phyloP scores from a whole-genome alignment of 108 stramenopile species.

The Nitzschia sp. region DNA sequence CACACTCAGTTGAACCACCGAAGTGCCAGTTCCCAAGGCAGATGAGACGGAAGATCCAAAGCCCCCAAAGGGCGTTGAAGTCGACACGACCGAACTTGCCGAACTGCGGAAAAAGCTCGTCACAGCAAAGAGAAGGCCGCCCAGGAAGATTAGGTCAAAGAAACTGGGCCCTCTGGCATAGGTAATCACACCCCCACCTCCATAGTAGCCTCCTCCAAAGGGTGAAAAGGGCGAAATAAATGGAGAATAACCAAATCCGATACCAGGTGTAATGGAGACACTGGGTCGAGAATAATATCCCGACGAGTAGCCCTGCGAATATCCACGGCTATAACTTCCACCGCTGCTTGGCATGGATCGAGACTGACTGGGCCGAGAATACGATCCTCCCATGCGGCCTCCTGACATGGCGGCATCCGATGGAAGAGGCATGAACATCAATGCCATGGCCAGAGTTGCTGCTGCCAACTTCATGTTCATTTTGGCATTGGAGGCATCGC shows the following conservation, averaged over 20 bases:
- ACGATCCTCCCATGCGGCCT: constrained; percentile 78
- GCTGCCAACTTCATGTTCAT: neutral
- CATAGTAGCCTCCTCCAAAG: constrained; percentile 47
- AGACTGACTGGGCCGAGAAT: constrained; percentile 25
- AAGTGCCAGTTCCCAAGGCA: constrained; percentile 64
- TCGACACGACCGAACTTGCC: neutral
- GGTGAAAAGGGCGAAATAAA: constrained; percentile 38
- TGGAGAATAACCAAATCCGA: constrained; percentile 31
- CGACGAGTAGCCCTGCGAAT: constrained; percentile 22
- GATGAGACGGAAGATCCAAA: constrained; percentile 1
- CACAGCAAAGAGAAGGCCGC: constrained; percentile 53
- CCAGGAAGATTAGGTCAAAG: constrained; percentile 56
- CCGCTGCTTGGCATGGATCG: constrained; percentile 15
- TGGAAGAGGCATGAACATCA: constrained; percentile 27
- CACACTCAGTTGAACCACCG: constrained; percentile 71
- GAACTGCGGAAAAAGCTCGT: constrained; percentile 12
- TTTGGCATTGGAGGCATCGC: neutral
- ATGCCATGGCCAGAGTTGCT: constrained; percentile 13
- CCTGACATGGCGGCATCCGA: constrained; percentile 68
- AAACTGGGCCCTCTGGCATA: constrained; percentile 56
- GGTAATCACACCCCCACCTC: constrained; percentile 49
- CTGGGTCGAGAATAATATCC: constrained; percentile 57
- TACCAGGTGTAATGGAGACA: constrained; percentile 50
- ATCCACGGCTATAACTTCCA: constrained; percentile 34
- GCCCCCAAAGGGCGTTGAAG: neutral